Conservation (phyloP, 768 basidiomycete genomes). For the Asterophora lycoperdoides region DNA sequence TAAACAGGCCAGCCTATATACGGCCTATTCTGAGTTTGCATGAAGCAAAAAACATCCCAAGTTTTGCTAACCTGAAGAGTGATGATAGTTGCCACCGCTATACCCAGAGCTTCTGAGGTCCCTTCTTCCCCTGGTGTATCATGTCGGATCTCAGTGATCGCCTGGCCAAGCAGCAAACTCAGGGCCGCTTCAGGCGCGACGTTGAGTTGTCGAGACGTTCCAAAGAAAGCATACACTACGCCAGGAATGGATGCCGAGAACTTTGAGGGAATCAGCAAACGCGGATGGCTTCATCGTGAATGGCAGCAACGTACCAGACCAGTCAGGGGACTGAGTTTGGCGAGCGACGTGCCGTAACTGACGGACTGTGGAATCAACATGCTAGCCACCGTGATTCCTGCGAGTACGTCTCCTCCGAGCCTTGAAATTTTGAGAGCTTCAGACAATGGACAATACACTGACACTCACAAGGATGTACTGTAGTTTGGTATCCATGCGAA, state of each 20-base stretch:
- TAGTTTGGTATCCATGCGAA: conserved; percentile 79
- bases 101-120: conserved; percentile 46
- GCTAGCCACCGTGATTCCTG: conserved; percentile 80
- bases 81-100: conserved; percentile 75
- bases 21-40: background rate
- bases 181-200: conserved; percentile 89
- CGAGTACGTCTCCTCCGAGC: conserved; percentile 60
- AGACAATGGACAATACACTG: background rate
- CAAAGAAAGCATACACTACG: conserved; percentile 86
- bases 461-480: conserved; percentile 55
- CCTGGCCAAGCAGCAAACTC: conserved; percentile 83
- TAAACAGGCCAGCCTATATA: conserved; percentile 77
- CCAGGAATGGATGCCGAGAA: conserved; percentile 84
- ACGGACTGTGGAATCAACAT: conserved; percentile 87
- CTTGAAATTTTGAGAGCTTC: conserved; percentile 17
- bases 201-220: conserved; percentile 76
- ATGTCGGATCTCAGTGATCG: conserved; percentile 65
- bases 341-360: conserved; percentile 86
- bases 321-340: conserved; percentile 78
- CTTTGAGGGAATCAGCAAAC: conserved; percentile 30
- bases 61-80: conserved; percentile 66
- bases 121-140: conserved; percentile 38
- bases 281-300: background rate
- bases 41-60: background rate
- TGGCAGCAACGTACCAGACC: conserved; percentile 59